Evolutionary conservation across 305 asterid genomes (phyloP).

Genomic region (Fraxinus sp.): DNA sequence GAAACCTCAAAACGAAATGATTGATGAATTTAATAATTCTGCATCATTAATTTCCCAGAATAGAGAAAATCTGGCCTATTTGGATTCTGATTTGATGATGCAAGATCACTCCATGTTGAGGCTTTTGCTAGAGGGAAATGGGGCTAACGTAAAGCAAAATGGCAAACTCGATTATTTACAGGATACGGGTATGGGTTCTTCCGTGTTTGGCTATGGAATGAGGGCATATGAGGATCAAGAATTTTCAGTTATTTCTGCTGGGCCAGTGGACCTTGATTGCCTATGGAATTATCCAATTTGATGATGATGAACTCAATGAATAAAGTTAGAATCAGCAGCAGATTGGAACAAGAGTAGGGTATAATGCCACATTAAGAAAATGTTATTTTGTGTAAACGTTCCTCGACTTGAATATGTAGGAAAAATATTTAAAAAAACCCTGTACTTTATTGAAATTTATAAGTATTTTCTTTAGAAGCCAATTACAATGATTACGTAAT

Average conservation of each 20-base stretch:
- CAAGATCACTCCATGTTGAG: conserved; percentile 51
- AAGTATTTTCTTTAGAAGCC: neutral
- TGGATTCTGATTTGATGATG: conserved; percentile 31
- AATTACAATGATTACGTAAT: no score
- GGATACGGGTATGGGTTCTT: conserved; percentile 25
- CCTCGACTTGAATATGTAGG: neutral
- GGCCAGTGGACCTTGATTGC: conserved; percentile 49
- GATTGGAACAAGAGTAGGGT: neutral
- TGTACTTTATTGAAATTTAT: neutral
- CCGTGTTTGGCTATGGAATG: conserved; percentile 24
- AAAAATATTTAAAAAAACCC: neutral
- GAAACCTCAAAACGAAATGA: conserved; percentile 16
- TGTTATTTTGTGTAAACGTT: neutral
- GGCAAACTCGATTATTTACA: conserved; percentile 29
- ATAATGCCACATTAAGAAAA: neutral
- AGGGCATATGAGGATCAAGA: conserved; percentile 42
- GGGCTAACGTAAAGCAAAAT: conserved; percentile 11
- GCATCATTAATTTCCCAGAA: conserved; percentile 26
- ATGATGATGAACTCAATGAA: neutral
- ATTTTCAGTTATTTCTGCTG: conserved; percentile 28
- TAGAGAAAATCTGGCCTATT: conserved; percentile 14
- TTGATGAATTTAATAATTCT: conserved; percentile 30
- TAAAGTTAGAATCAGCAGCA: neutral
- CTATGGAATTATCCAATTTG: conserved; percentile 56
- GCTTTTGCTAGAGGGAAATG: conserved; percentile 43